phyloP scores from a whole-genome alignment of 345 rosid species.

The Laguncularia racemosa region DNA sequence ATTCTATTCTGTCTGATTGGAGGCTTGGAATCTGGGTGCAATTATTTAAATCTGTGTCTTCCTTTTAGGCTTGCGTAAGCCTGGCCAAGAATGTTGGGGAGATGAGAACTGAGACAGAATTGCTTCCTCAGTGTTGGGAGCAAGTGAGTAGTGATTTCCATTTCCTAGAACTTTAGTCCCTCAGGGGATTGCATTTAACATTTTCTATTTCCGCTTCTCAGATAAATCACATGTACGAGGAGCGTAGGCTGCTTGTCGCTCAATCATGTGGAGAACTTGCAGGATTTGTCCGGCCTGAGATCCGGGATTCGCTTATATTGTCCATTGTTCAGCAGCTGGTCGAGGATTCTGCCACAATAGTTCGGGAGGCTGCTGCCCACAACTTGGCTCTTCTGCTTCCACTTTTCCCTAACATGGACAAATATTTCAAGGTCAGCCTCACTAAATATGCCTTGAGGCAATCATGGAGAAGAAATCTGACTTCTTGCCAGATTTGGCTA shows the following conservation, averaged over 20 bases:
- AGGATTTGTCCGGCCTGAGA: conserved; percentile 86
- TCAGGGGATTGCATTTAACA: not conserved
- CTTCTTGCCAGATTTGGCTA: conserved; percentile 71
- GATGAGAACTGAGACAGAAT: conserved; percentile 95
- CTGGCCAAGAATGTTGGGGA: conserved; percentile 95
- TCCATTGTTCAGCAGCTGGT: conserved; percentile 87
- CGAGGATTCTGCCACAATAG: conserved; percentile 92
- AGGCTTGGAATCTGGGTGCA: not conserved
- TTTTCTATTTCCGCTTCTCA: conserved; percentile 22
- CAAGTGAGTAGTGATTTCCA: conserved; percentile 48
- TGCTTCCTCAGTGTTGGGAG: conserved; percentile 99
- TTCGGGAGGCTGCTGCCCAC: conserved; percentile 91
- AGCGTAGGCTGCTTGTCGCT: conserved; percentile 95
- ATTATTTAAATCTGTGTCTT: conserved; percentile 10
- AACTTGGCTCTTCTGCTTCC: conserved; percentile 95
- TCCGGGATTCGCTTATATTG: conserved; percentile 92
- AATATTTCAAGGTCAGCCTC: conserved; percentile 99
- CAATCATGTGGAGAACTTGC: conserved; percentile 99
- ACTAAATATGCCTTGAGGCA: conserved; percentile 66
- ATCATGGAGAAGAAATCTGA: conserved; percentile 71
- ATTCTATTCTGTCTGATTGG: conserved; percentile 5
- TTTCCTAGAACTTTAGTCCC: conserved; percentile 6
- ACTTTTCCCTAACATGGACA: conserved; percentile 80
- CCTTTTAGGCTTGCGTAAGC: conserved; percentile 81
- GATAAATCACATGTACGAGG: conserved; percentile 96